Percentiles rank a stretch among this genome's conserved stretches.
phyloP scores from a whole-genome alignment of 768 basidiomycete species.

The Cantharellus anzutake region DNA sequence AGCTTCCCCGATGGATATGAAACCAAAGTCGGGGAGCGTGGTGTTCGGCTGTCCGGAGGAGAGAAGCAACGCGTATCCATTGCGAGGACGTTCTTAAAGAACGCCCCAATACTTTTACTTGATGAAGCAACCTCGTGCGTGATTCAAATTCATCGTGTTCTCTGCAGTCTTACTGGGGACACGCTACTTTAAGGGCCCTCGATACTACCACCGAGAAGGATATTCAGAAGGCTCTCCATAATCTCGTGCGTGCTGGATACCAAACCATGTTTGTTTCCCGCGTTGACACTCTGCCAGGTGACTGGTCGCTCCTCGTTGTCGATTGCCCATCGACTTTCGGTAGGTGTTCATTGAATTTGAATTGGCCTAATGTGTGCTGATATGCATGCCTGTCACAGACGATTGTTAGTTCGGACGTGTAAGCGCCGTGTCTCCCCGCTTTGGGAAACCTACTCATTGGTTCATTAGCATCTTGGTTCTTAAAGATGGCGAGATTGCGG shows the following conservation, averaged over 20 bases:
- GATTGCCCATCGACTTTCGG: conserved; percentile 63
- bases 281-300: conserved; percentile 10
- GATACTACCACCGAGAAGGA: conserved; percentile 84
- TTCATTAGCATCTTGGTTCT: conserved; percentile 63
- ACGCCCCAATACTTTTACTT: conserved; percentile 63
- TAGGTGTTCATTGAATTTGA: conserved; percentile 20
- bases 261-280: neutral
- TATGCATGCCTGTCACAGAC: conserved; percentile 20
- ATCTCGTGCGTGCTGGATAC: conserved; percentile 27
- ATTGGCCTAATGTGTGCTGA: neutral
- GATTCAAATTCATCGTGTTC: neutral
- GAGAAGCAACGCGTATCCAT: conserved; percentile 85
- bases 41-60: conserved; percentile 66
- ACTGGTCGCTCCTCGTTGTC: conserved; percentile 54
- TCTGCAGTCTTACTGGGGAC: too few relatives aligned
- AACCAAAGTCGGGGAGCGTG: conserved; percentile 77
- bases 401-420: conserved; percentile 34
- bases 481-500: conserved; percentile 74
- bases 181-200: conserved; percentile 34
- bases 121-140: conserved; percentile 53
- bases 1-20: conserved; percentile 72
- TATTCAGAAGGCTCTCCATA: conserved; percentile 73
- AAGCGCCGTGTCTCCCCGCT: conserved; percentile 11
- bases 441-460: conserved; percentile 3
- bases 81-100: conserved; percentile 70